Conservation (phyloP, 345 rosid genomes). For the Salix purpurea region DNA sequence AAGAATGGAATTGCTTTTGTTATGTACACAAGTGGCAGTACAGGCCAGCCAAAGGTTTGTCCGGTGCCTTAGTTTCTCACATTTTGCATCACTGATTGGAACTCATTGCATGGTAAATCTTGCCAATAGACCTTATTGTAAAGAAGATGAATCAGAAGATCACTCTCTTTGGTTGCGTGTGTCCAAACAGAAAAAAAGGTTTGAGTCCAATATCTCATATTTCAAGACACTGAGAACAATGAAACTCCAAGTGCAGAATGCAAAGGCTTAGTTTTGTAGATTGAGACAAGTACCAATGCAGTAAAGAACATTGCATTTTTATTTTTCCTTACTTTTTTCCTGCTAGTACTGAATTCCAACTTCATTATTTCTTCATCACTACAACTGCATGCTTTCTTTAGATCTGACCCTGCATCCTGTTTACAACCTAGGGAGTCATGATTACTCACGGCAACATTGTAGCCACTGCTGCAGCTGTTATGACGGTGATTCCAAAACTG, state of each 20-base stretch:
- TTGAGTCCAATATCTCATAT: neutral
- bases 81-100: neutral
- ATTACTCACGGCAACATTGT: slow-evolving; percentile 79
- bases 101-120: neutral
- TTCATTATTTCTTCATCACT: neutral
- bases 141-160: neutral
- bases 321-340: neutral
- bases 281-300: neutral
- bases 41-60: slow-evolving; percentile 85
- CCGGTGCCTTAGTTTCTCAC: neutral
- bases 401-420: slow-evolving; percentile 24
- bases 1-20: slow-evolving; percentile 67
- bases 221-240: too few relatives aligned
- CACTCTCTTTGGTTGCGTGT: neutral
- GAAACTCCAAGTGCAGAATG: neutral
- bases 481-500: slow-evolving; percentile 57
- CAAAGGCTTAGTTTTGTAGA: neutral
- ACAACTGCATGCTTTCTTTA: neutral
- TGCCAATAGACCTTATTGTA: neutral
- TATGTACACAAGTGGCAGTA: slow-evolving; percentile 96
- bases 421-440: slow-evolving; percentile 73
- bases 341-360: neutral
- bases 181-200: neutral
- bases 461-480: slow-evolving; percentile 79
- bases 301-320: neutral